Percentiles rank a stretch among this genome's conserved stretches.
These are phyloP conservation scores for Manihot esculenta DNA, from an alignment of 441 rosid genomes.

Conservation along the genomic window DNA sequence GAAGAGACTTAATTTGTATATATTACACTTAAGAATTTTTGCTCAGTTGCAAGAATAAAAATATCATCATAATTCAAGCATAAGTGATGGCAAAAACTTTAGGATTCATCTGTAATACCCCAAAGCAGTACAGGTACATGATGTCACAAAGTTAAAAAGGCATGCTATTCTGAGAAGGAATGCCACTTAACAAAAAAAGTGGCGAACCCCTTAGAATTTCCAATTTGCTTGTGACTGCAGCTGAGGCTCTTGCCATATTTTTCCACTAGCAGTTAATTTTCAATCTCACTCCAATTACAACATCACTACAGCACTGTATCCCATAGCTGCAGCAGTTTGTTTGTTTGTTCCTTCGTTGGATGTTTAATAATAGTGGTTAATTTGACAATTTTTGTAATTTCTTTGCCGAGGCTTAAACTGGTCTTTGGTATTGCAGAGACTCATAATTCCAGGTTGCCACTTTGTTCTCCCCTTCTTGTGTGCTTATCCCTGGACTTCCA, in stretches of 20 bases:
- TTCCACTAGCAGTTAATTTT: not conserved
- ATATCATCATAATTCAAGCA: not conserved
- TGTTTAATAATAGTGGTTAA: not conserved
- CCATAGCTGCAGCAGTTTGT: not conserved
- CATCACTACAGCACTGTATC: not conserved
- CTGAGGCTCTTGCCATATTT: not conserved
- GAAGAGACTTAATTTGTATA: not conserved
- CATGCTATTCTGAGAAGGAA: not conserved
- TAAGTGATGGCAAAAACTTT: not conserved
- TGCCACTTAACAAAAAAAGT: not conserved
- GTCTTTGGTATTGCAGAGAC: not conserved
- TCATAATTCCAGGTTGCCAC: conserved; percentile 11
- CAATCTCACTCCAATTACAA: not conserved
- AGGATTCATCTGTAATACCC: not conserved
- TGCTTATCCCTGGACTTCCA: not conserved
- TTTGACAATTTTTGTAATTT: conserved; percentile 1
- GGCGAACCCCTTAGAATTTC: not conserved
- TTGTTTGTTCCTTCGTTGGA: not conserved
- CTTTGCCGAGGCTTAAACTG: conserved; percentile 6
- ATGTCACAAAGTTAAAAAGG: not conserved
- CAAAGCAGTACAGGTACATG: not conserved
- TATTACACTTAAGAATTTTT: not conserved
- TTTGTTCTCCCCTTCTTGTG: not conserved
- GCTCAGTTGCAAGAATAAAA: not conserved
- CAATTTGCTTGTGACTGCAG: not conserved